Conservation (phyloP, 2,329 filamentous ascomycete genomes). For the Herpotrichia juniperi region DNA sequence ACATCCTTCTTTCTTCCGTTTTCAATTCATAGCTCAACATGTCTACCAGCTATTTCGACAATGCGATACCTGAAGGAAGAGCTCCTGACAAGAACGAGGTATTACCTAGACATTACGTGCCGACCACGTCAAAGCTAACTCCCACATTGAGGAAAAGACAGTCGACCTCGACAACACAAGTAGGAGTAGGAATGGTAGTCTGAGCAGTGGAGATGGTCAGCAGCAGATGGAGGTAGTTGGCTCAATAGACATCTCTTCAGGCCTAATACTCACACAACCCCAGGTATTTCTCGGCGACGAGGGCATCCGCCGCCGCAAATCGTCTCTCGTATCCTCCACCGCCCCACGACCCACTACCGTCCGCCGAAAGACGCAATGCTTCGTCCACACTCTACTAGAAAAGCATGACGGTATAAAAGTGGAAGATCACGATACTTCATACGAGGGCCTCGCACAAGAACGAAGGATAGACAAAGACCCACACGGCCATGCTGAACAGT, state of each 20-base stretch:
- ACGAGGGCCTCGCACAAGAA: conserved; percentile 43
- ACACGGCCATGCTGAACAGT: conserved; percentile 38
- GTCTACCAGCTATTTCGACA: conserved; percentile 28
- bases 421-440: conserved; percentile 29
- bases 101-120: conserved; percentile 11
- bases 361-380: conserved; percentile 60
- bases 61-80: conserved; percentile 20
- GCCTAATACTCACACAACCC: conserved; percentile 3
- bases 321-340: conserved; percentile 59
- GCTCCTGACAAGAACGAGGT: conserved; percentile 37
- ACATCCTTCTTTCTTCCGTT: background rate
- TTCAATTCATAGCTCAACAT: conserved; percentile 13
- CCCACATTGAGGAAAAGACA: conserved; percentile 40
- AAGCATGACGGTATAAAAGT: conserved; percentile 45
- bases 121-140: conserved; percentile 38
- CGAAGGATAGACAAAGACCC: conserved; percentile 52
- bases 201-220: conserved; percentile 46
- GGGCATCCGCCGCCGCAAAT: conserved; percentile 62
- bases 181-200: conserved; percentile 24
- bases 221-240: conserved; percentile 48
- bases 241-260: background rate
- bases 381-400: conserved; percentile 66
- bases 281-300: conserved; percentile 64
- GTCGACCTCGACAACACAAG: conserved; percentile 35
- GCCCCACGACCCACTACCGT: conserved; percentile 44